Evolutionary conservation across 371 early-diverging fungal genomes (phyloP).

Genomic region (Basidiobolus meristosporus): DNA sequence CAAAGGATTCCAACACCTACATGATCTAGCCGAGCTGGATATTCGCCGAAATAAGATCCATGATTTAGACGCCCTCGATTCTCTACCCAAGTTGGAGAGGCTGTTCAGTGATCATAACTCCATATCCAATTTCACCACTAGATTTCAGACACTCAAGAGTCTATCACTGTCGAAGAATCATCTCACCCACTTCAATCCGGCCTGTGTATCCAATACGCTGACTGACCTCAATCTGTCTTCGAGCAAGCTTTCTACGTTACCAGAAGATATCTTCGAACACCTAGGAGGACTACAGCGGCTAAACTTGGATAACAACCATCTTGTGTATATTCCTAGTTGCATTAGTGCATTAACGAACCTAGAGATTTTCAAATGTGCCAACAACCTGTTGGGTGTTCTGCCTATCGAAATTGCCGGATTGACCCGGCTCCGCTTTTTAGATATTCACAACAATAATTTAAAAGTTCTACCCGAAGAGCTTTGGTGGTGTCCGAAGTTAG

Average conservation of each 20-base stretch:
- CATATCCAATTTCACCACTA: conserved; percentile 16
- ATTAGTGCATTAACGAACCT: conserved; percentile 31
- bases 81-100: conserved; percentile 30
- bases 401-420: conserved; percentile 38
- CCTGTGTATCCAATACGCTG: conserved; percentile 8
- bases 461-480: conserved; percentile 58
- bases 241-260: conserved; percentile 46
- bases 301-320: conserved; percentile 48
- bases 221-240: conserved; percentile 37
- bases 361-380: conserved; percentile 30
- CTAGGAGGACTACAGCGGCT: conserved; percentile 31
- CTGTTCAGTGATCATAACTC: conserved; percentile 51
- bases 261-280: conserved; percentile 31
- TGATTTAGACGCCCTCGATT: conserved; percentile 31
- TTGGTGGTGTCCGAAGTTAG: conserved; percentile 57
- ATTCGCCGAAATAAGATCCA: conserved; percentile 51
- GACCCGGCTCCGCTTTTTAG: conserved; percentile 22
- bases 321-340: conserved; percentile 39
- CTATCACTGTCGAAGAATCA: conserved; percentile 28
- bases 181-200: conserved; percentile 21
- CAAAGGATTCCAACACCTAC: conserved; percentile 27
- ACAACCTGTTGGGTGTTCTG: conserved; percentile 38
- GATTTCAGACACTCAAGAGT: conserved; percentile 15
- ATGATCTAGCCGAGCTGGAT: conserved; percentile 49
- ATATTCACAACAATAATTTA: conserved; percentile 52